These are phyloP conservation scores for Candida anglica DNA, from an alignment of 805 yeast species.

Conservation along the genomic window DNA sequence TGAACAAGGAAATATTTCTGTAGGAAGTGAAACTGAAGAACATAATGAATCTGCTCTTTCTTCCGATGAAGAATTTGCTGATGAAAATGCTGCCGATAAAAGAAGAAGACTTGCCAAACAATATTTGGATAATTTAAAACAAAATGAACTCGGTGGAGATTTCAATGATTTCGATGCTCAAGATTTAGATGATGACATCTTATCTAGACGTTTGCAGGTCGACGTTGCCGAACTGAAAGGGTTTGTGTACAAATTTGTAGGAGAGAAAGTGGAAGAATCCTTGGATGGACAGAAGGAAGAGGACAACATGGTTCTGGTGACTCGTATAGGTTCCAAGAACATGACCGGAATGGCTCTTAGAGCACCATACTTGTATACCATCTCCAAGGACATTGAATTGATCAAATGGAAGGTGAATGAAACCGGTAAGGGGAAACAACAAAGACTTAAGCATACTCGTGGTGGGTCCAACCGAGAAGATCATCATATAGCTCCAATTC, in stretches of 20 bases:
- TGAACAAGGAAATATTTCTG: constrained; percentile 37
- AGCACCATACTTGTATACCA: constrained; percentile 67
- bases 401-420: constrained; percentile 71
- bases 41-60: constrained; percentile 40
- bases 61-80: constrained; percentile 68
- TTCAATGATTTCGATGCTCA: constrained; percentile 67
- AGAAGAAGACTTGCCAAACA: constrained; percentile 92
- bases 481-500: constrained; percentile 66
- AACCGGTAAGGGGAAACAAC: constrained; percentile 53
- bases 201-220: constrained; percentile 72
- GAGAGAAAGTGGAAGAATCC: constrained; percentile 42
- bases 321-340: constrained; percentile 60
- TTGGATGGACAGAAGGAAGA: constrained; percentile 32
- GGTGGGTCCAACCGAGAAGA: constrained; percentile 44
- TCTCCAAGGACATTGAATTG: constrained; percentile 75
- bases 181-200: constrained; percentile 83
- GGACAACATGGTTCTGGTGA: constrained; percentile 28
- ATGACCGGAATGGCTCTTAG: constrained; percentile 53
- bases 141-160: constrained; percentile 41
- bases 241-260: constrained; percentile 66
- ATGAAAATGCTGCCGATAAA: constrained; percentile 87
- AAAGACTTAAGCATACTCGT: constrained; percentile 56
- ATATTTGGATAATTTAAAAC: constrained; percentile 74
- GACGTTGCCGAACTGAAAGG: constrained; percentile 93
- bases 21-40: constrained; percentile 23